Conservation (phyloP, 306 rosid species). For the Vigna unguiculata region DNA sequence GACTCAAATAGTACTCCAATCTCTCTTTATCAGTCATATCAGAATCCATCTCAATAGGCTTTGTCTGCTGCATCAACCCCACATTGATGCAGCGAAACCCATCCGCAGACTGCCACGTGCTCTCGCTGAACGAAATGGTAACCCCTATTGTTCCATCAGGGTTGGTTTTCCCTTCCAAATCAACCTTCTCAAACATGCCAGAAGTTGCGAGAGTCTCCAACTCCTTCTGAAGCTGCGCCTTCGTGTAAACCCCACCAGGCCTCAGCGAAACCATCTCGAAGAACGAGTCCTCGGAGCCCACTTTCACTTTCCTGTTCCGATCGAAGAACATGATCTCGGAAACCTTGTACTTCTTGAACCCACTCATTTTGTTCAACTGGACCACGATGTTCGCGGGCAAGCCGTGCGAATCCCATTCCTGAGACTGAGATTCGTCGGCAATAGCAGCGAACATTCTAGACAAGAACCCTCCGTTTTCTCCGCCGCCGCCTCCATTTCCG, state of each 20-base stretch:
- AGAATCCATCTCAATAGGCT: constrained; percentile 83
- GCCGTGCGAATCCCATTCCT: constrained; percentile 91
- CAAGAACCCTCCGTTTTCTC: constrained; percentile 62
- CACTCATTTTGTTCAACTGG: constrained; percentile 83
- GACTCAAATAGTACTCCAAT: constrained; percentile 68
- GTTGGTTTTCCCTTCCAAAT: constrained; percentile 90
- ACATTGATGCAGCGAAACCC: constrained; percentile 91
- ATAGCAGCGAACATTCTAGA: constrained; percentile 59
- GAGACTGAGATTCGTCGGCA: constrained; percentile 73
- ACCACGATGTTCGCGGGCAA: constrained; percentile 84
- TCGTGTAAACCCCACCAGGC: constrained; percentile 82
- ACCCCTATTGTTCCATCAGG: constrained; percentile 75
- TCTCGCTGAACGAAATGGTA: constrained; percentile 76
- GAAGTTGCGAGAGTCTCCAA: constrained; percentile 79
- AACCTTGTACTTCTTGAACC: constrained; percentile 83
- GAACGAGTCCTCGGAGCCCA: constrained; percentile 85
- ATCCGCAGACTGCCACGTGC: constrained; percentile 91
- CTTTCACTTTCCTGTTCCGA: constrained; percentile 57
- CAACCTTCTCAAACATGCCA: constrained; percentile 98
- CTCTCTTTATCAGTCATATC: constrained; percentile 98
- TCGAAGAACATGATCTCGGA: constrained; percentile 83
- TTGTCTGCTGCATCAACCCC: constrained; percentile 80
- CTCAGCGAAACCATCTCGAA: constrained; percentile 88
- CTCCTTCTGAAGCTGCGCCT: constrained; percentile 89
- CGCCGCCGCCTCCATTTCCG: constrained; percentile 40